A percentile compares a stretch with the other conserved stretches of the same genome.
phyloP scores from a whole-genome alignment of 2,329 filamentous ascomycete genomes.

The Grosmannia penicillata region DNA sequence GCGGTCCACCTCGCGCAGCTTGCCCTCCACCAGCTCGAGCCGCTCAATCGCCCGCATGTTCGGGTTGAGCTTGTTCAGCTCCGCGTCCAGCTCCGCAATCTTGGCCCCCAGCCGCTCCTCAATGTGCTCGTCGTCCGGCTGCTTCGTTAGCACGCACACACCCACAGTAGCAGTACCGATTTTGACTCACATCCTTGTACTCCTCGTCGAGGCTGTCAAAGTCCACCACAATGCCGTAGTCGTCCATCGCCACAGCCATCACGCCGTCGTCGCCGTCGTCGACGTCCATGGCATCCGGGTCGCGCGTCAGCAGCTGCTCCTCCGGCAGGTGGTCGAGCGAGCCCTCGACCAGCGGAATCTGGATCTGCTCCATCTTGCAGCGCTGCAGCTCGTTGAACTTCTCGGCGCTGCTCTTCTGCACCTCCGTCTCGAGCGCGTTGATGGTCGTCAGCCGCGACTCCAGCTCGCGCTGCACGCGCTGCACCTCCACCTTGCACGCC shows the following conservation, averaged over 20 bases:
- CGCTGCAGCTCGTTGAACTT: conserved; percentile 75
- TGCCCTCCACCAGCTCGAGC: conserved; percentile 68
- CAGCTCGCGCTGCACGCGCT: conserved; percentile 72
- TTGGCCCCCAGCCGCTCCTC: conserved; percentile 67
- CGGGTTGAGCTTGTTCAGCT: conserved; percentile 87
- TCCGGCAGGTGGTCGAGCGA: conserved; percentile 80
- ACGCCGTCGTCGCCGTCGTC: conserved; percentile 48
- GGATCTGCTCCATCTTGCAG: conserved; percentile 88
- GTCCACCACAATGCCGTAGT: conserved; percentile 84
- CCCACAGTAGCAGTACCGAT: no score
- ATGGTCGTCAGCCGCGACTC: conserved; percentile 61
- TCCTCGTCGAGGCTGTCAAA: conserved; percentile 72
- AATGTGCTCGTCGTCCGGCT: conserved; percentile 39
- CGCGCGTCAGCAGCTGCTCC: conserved; percentile 59
- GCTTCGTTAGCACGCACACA: no score
- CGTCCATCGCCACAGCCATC: conserved; percentile 55
- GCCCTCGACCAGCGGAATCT: conserved; percentile 60
- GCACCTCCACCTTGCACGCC: conserved; percentile 65
- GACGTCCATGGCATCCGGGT: conserved; percentile 84
- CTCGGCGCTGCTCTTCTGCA: conserved; percentile 70
- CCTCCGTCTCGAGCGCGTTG: conserved; percentile 63
- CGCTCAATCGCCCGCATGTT: conserved; percentile 95
- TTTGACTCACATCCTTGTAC: conserved; percentile 28
- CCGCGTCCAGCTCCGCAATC: conserved; percentile 56
- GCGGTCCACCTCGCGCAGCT: conserved; percentile 70